These are phyloP conservation scores for Termitomyces heimii DNA, from an alignment of 768 basidiomycete species.

Conservation along the genomic window DNA sequence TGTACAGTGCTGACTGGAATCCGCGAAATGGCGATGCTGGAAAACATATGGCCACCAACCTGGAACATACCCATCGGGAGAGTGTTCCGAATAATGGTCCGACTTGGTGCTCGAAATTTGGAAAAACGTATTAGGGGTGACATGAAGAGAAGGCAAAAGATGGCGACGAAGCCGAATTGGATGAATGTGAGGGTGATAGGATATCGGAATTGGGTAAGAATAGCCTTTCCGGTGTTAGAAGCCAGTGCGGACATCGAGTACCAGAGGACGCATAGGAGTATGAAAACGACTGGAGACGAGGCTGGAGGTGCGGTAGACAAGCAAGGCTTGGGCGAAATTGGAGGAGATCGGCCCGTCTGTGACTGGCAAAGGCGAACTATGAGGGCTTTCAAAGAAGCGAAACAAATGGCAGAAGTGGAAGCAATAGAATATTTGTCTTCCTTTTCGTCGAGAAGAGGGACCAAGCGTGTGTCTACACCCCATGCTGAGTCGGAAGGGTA, in stretches of 20 bases:
- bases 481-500: conserved; percentile 17
- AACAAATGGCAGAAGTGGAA: conserved; percentile 16
- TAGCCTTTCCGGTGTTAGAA: conserved; percentile 94
- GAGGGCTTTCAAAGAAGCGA: conserved; percentile 21
- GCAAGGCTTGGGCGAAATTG: conserved; percentile 19
- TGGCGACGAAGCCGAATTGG: conserved; percentile 93
- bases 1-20: conserved; percentile 98
- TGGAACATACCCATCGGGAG: conserved; percentile 97
- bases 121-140: conserved; percentile 64
- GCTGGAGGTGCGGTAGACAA: conserved; percentile 23
- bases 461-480: conserved; percentile 23
- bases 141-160: conserved; percentile 83
- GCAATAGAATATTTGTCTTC: conserved; percentile 25
- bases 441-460: conserved; percentile 25
- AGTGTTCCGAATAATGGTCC: conserved; percentile 68
- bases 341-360: conserved; percentile 21
- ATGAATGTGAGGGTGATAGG: conserved; percentile 97
- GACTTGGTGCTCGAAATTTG: conserved; percentile 64
- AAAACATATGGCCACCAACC: conserved; percentile 96
- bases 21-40: conserved; percentile 93
- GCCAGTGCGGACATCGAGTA: conserved; percentile 90
- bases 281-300: conserved; percentile 46
- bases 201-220: conserved; percentile 88
- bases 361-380: conserved; percentile 18
- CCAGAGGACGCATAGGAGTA: conserved; percentile 85